phyloP scores from a whole-genome alignment of 192 early-diverging fungal species.

The Globomyces pollinis-pini region DNA sequence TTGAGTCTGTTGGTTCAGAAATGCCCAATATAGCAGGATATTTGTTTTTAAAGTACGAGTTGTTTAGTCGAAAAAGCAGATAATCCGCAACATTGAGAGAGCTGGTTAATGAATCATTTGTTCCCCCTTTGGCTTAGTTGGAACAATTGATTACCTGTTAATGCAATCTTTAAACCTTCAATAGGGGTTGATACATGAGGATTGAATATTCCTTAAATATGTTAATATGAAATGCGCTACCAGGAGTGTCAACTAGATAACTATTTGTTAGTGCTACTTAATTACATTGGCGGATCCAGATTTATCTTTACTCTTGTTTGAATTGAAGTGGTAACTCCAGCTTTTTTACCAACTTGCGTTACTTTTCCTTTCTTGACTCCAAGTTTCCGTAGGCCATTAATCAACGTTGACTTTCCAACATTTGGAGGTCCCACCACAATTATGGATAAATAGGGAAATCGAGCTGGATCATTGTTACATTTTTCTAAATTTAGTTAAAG shows the following conservation, averaged over 20 bases:
- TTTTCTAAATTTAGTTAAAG: constrained; percentile 8
- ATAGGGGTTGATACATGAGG: constrained; percentile 78
- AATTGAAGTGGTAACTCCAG: constrained; percentile 78
- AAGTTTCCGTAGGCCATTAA: constrained; percentile 74
- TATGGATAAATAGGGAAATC: constrained; percentile 44
- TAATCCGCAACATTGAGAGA: constrained; percentile 83
- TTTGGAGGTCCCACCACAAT: constrained; percentile 95
- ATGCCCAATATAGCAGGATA: constrained; percentile 49
- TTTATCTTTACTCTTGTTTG: constrained; percentile 72
- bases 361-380: constrained; percentile 77
- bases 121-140: too few relatives aligned
- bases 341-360: constrained; percentile 71
- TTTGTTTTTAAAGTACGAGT: constrained; percentile 18
- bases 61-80: constrained; percentile 76
- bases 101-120: constrained; percentile 76
- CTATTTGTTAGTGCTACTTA: too few relatives aligned
- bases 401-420: constrained; percentile 90
- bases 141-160: too few relatives aligned
- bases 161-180: constrained; percentile 77
- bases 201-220: constrained; percentile 68
- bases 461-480: constrained; percentile 6
- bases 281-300: constrained; percentile 82
- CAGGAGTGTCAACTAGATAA: too few relatives aligned
- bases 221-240: too few relatives aligned
- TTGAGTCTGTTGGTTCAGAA: constrained; percentile 61